Evolutionary conservation across 1,284 basidiomycete genomes (phyloP), one percentile per base, ranked within the genome.

Genomic region (Cryptococcus sp.): DNA sequence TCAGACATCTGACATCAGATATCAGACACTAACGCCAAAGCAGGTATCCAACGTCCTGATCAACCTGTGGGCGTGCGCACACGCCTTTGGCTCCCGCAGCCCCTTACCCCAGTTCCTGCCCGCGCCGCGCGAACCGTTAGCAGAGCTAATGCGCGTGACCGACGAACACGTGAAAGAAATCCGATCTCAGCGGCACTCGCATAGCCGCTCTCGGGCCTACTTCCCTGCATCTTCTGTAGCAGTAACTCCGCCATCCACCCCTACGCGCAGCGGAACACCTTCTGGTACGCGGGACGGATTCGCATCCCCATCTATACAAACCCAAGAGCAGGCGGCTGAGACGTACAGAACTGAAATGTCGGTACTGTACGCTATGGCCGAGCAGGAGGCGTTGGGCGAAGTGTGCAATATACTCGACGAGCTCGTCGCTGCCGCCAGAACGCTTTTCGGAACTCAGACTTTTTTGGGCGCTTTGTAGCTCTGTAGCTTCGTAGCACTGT

Each of bases 91-190:
- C 20, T 81, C 80, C 0, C 70, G 77, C 15, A 67, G 71, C 17
- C 78, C 81, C 1, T 65, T 83, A 7, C 82, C 81, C 1, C 82
- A 82, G 54, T 81, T 78, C 50, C 65, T 82, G 0, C 81, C 82
- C 4, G 76, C 75, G 0, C 77, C 81, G 0, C 70, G 78, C 3
- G 62, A 75, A 4, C 76, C 81, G 2, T 66, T 80, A 16, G 63
- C 66, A 2, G 71, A 75, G 19, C 69, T 78, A 42, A 73, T 73
- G 65, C 65, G 70, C 42, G 70, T 71, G 5, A 68, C 75, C 5
- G 77, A 79, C 50, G 71, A 73, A 23, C 74, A 76, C 39, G 66
- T 72, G 0, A 51, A 63, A 13, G 54, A 64, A 10, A 60, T 72
- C 0, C 23, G 60, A 50, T 22, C 38, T 42, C 17, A 25, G 15